Evolutionary conservation across 2,329 filamentous ascomycete genomes (phyloP), one percentile per base, ranked within the genome.

Genomic region (Aspergillaceae sp.): DNA sequence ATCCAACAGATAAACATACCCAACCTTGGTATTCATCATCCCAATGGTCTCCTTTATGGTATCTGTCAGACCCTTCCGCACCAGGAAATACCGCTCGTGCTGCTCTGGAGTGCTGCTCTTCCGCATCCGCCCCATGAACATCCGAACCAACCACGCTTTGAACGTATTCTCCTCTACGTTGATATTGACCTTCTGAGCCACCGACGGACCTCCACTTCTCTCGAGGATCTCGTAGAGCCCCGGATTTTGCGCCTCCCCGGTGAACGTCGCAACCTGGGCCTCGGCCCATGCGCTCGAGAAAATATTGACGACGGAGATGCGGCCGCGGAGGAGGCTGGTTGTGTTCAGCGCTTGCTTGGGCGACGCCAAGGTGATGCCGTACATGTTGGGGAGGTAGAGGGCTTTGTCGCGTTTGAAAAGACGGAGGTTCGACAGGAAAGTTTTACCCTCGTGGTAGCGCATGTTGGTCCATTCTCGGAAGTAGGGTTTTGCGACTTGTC

Each of bases 401-500:
- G 91, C 85, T 43, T 82, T 77, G 35, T 94, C 87, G 53, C 77
- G 77, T 60, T 83, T 85, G 76, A 97, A 97, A 42, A 91, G 77
- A n/a, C 84, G 77, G 3, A 86, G 80, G 34, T 91, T 91, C 19
- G 88, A 83, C 43, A 91, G 73, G 70, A 96, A 98, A 27, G 88
- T 88, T 69, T 98, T 98, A 60, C 92, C 92, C 58, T 89, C 81
- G 69, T 76, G 70, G 54, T 92, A 83, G 54, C 83, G 78, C 67
- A 96, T 79, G 69, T 94, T 92, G 49, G 80, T 80, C 86, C 89
- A 96, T 75, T 98, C 91, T 65, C 89, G 86, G 72, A 95, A 98
- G 69, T 98, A 98, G 2, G 91, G 90, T 48, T 87, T 86, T 19
- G 83, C 74, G 61, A 94, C 83, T 64, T 88, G 82, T 55, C 79